Evolutionary conservation across 2,329 filamentous ascomycete genomes (phyloP).

Genomic region (Microascus cirrosus): DNA sequence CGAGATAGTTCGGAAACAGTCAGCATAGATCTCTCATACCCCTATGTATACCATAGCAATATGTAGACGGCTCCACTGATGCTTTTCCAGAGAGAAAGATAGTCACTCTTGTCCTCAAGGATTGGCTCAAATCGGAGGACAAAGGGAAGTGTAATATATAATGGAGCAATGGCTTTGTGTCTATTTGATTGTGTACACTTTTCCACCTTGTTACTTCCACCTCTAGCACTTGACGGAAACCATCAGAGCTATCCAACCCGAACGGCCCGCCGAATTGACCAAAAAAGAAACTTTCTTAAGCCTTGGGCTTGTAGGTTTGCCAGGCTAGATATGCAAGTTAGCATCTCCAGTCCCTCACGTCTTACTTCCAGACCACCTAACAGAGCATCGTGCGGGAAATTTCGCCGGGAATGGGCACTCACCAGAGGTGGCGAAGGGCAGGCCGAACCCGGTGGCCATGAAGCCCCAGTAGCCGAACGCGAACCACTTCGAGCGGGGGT

Average conservation of each 20-base stretch:
- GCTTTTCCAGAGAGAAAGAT: background rate
- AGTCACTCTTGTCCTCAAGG: background rate
- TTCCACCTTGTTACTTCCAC: background rate
- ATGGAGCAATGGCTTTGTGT: background rate
- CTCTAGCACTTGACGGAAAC: background rate
- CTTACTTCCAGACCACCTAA: background rate
- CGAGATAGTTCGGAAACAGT: background rate
- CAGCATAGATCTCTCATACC: background rate
- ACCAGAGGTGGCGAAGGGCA: conserved; percentile 54
- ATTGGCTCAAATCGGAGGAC: background rate
- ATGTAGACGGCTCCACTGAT: background rate
- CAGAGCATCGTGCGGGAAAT: background rate
- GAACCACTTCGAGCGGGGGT: conserved; percentile 84
- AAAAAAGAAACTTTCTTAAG: background rate
- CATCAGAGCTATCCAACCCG: background rate
- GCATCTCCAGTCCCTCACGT: conserved; percentile 4
- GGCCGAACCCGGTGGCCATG: conserved; percentile 42
- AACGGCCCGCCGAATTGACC: background rate
- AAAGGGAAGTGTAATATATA: background rate
- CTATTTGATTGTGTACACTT: conserved; percentile 4
- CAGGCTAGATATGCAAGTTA: conserved; percentile 27
- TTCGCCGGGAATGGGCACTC: conserved; percentile 20
- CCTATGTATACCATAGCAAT: background rate
- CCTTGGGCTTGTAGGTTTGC: conserved; percentile 29
- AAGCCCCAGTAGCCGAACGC: conserved; percentile 72